Evolutionary conservation across 257 asterid genomes (phyloP).

Genomic region (Solanum gracilifrons): DNA sequence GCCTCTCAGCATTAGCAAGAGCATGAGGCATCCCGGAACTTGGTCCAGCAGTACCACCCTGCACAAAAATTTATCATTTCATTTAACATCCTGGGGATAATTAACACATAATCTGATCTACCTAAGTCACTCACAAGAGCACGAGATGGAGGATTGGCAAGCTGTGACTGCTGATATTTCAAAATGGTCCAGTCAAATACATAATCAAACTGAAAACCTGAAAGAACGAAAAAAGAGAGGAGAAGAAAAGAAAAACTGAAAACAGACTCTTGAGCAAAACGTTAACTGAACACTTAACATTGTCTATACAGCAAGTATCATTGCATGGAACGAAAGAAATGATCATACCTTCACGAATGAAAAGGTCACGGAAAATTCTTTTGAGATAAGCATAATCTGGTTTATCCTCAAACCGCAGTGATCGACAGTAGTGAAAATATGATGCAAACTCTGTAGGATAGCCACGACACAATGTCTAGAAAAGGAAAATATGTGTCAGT

Average conservation of each 20-base stretch:
- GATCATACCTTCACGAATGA: conserved; percentile 67
- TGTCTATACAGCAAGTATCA: not conserved
- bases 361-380: conserved; percentile 77
- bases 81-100: not conserved
- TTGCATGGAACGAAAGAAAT: not conserved
- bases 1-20: conserved; percentile 41
- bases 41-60: conserved; percentile 56
- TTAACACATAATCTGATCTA: not conserved
- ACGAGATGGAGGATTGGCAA: conserved; percentile 68
- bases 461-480: conserved; percentile 62
- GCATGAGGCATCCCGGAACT: conserved; percentile 60
- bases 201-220: conserved; percentile 82
- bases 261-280: not conserved
- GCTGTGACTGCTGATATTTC: conserved; percentile 77
- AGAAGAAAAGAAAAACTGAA: not conserved
- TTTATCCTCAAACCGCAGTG: conserved; percentile 70
- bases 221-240: not conserved
- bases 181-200: conserved; percentile 85
- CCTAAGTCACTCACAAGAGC: conserved; percentile 43
- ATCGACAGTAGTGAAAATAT: conserved; percentile 83
- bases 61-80: conserved; percentile 1
- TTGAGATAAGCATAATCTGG: conserved; percentile 79
- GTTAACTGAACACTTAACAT: not conserved
- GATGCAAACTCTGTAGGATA: conserved; percentile 83
- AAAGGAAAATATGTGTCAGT: conserved; percentile 7